phyloP scores from a whole-genome alignment of 257 asterid genomes.

The Nyctanthes arbortristis region DNA sequence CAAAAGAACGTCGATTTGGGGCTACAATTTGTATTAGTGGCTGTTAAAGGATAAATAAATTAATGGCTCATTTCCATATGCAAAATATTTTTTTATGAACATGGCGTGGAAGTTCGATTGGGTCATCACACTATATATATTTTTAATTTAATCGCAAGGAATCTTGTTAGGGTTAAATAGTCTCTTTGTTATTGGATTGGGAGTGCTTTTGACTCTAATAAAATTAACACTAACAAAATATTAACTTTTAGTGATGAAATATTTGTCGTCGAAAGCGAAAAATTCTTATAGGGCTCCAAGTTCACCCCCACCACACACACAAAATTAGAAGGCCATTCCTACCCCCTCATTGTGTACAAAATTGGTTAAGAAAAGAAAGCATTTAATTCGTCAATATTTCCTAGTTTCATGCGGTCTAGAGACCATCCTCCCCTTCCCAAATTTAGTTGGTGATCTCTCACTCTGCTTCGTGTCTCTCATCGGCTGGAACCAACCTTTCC shows the following conservation, averaged over 20 bases:
- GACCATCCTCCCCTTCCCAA: constrained; percentile 27
- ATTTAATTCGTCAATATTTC: constrained; percentile 24
- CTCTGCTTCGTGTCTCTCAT: constrained; percentile 17
- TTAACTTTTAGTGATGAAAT: no score
- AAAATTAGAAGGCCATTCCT: background rate
- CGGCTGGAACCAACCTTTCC: constrained; percentile 23
- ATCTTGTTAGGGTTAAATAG: no score
- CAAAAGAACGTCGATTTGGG: background rate
- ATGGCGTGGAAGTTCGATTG: background rate
- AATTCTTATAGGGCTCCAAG: no score
- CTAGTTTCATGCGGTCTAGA: constrained; percentile 28
- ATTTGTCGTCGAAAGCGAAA: no score
- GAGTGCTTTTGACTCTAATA: no score
- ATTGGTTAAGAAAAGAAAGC: constrained; percentile 5
- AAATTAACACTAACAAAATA: no score
- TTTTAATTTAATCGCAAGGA: no score
- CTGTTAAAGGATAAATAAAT: background rate
- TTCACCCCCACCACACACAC: background rate
- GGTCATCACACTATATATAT: no score
- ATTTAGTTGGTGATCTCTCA: no score
- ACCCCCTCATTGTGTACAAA: constrained; percentile 1
- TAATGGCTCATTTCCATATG: no score
- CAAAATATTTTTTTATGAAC: no score
- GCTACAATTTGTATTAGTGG: background rate
- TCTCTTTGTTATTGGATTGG: no score